Evolutionary conservation across 495 filamentous ascomycete species (phyloP).

Genomic region (Aspergillus wentii): DNA sequence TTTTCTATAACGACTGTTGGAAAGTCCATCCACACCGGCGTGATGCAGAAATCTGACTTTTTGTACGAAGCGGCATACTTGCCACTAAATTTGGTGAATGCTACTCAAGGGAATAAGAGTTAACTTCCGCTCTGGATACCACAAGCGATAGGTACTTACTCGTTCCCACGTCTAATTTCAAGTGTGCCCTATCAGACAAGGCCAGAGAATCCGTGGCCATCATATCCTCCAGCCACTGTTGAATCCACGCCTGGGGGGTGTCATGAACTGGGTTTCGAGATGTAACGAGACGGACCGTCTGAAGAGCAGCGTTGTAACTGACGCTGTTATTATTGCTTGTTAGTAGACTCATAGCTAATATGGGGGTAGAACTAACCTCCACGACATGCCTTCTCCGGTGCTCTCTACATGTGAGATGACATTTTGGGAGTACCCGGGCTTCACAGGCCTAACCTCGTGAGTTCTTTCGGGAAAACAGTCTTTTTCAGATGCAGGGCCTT

Average conservation of each 20-base stretch:
- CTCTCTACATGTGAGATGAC: neutral
- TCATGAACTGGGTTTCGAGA: neutral
- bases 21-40: constrained; percentile 8
- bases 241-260: neutral
- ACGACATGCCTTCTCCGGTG: neutral
- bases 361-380: neutral
- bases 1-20: constrained; percentile 8
- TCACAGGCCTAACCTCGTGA: too few species aligned
- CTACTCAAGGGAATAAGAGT: neutral
- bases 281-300: neutral
- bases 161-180: neutral
- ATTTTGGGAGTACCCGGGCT: too few species aligned
- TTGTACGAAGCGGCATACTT: neutral
- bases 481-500: too few species aligned
- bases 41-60: neutral
- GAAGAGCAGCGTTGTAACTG: neutral
- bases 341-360: neutral
- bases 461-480: too few species aligned
- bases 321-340: neutral
- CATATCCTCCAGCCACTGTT: neutral
- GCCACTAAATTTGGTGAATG: neutral
- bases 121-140: neutral
- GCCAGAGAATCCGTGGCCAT: neutral
- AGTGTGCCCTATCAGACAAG: neutral
- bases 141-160: neutral